Evolutionary conservation across 225 moss, liverwort and hornwort genomes (phyloP), one percentile per base, ranked within the genome.

Genomic region (Marchantia paleacea): DNA sequence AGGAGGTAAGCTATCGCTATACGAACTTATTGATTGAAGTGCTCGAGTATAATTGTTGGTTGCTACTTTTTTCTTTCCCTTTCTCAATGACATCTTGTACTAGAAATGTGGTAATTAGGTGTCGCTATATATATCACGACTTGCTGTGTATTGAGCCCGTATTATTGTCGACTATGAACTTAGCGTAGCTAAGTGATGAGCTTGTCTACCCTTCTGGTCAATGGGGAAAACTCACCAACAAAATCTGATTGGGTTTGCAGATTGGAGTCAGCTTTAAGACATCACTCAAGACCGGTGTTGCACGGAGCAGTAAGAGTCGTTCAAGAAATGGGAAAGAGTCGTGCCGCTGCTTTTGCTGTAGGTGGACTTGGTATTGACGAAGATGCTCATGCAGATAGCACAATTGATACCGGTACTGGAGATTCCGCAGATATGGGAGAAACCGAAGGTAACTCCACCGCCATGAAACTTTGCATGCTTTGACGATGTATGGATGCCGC

Each of bases 281-380:
- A 89, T 74, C 72, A 90, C 80, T 94, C 94, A 73, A 94, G 99
- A 85, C 99, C 99, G 28, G 91, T 99, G 48, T 91, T 99, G 30
- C 99, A 99, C 89, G 95, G 91, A 81, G 94, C 99, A 81, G 92
- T 92, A 82, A 89, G 99, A 75, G 94, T 92, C 73, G 94, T 95
- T 77, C 95, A 99, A 84, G 99, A 99, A 89, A 81, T 99, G 73
- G 99, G 99, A 76, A 99, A 99, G 83, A 99, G 95, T 82, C 92
- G 99, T 78, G 99, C 99, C 22, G 92, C 95, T 78, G 95, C 99
- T 77, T 91, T 90, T 71, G 91, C 94, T 77, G 87, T 92, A 72
- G 92, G 90, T 25, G 95, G 95, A 50, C 92, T 95, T 69, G 85
- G 84, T 69, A 75, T 99, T 78, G 95, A 99, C 89, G 99, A 99